A percentile compares a stretch with the other conserved stretches of the same genome.
These are phyloP conservation scores for Globisporangium uncinulatum DNA, from an alignment of 352 stramenopile species.

Conservation along the genomic window DNA sequence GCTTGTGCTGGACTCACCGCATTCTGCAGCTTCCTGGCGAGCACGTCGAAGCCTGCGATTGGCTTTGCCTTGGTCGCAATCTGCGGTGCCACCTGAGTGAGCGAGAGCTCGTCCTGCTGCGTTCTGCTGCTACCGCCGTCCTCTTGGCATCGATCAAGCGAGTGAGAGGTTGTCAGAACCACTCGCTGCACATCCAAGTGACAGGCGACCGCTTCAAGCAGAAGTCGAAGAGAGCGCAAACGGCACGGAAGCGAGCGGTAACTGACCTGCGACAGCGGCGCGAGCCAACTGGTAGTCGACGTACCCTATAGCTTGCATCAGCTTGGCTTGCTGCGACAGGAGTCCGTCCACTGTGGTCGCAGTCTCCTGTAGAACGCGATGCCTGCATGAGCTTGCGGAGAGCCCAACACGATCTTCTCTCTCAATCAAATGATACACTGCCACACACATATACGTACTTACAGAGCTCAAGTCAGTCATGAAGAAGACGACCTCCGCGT, in stretches of 20 bases:
- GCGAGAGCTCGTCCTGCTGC: background rate
- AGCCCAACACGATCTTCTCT: too few relatives aligned
- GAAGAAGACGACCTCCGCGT: slow-evolving; percentile 69
- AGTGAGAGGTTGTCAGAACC: background rate
- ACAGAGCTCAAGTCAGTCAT: slow-evolving; percentile 71
- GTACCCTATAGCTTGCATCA: slow-evolving; percentile 32
- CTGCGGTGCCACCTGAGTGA: background rate
- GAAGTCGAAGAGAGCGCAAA: too few relatives aligned
- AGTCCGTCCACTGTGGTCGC: slow-evolving; percentile 42
- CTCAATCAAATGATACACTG: too few relatives aligned
- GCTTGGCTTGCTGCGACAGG: slow-evolving; percentile 39
- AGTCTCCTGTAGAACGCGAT: slow-evolving; percentile 16
- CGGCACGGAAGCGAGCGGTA: background rate
- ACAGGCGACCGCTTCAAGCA: background rate
- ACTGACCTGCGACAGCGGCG: slow-evolving; percentile 16
- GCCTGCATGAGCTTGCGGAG: background rate
- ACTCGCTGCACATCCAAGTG: too few relatives aligned
- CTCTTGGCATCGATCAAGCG: background rate
- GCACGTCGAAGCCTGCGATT: slow-evolving; percentile 16
- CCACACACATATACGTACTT: background rate
- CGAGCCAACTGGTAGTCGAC: slow-evolving; percentile 37
- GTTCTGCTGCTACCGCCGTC: slow-evolving; percentile 2
- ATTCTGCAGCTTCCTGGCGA: slow-evolving; percentile 29
- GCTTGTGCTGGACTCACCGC: slow-evolving; percentile 11
- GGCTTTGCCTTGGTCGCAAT: slow-evolving; percentile 3